Percentiles rank a stretch among this genome's conserved stretches.
Evolutionary conservation across 176 grass and related monocot species (phyloP).

Genomic region (Tuctoria greenei): DNA sequence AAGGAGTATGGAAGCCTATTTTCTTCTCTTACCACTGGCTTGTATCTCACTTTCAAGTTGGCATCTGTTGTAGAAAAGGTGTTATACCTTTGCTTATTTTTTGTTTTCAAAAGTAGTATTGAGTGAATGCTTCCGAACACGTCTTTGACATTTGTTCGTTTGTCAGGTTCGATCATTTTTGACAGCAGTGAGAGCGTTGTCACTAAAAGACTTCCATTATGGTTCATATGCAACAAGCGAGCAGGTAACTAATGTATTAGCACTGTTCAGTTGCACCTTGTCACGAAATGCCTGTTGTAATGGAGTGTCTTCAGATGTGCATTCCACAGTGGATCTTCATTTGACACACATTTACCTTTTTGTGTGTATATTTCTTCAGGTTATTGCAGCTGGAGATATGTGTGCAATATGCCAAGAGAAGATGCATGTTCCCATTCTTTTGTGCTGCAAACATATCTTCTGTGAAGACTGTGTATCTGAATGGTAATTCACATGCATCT

Average conservation of each 20-base stretch:
- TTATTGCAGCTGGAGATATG: slow-evolving; percentile 69
- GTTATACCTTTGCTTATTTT: slow-evolving; percentile 5
- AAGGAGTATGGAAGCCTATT: slow-evolving; percentile 99
- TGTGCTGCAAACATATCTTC: slow-evolving; percentile 86
- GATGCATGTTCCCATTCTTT: slow-evolving; percentile 78
- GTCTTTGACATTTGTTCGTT: neutral
- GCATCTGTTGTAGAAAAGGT: slow-evolving; percentile 99
- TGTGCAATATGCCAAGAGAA: slow-evolving; percentile 96
- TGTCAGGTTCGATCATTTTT: slow-evolving; percentile 96
- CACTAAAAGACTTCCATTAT: slow-evolving; percentile 86
- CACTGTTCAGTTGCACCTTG: neutral
- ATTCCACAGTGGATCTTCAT: slow-evolving; percentile 1
- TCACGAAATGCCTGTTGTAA: neutral
- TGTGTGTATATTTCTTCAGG: slow-evolving; percentile 37
- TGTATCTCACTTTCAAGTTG: slow-evolving; percentile 99
- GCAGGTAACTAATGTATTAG: slow-evolving; percentile 58
- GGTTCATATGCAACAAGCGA: slow-evolving; percentile 86
- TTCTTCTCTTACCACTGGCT: slow-evolving; percentile 91
- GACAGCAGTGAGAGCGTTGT: slow-evolving; percentile 79
- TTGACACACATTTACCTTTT: slow-evolving; percentile 10
- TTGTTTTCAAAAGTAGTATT: neutral
- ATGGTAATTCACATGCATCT: slow-evolving; percentile 46
- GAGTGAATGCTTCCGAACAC: slow-evolving; percentile 19
- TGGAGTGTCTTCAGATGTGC: slow-evolving; percentile 14
- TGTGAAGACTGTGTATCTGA: slow-evolving; percentile 92